A percentile compares a stretch with the other conserved stretches of the same genome.
Conservation (phyloP, 1,284 basidiomycete species). For the Prillingera fragicola region DNA sequence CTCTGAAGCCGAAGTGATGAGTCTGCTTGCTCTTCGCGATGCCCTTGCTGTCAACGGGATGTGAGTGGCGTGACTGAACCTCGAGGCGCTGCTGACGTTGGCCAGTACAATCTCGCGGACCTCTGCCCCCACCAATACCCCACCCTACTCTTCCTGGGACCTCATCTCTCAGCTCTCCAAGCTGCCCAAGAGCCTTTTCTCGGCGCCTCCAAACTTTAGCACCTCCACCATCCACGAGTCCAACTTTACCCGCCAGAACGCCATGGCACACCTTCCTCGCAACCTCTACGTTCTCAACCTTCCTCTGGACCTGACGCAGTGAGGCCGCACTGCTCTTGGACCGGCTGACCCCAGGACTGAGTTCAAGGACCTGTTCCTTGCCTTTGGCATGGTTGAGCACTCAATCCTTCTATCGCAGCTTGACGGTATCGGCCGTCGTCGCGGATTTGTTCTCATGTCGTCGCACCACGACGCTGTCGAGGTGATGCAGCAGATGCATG, state of each 20-base stretch:
- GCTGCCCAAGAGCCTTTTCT: not conserved
- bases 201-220: not conserved
- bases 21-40: slow-evolving; percentile 28
- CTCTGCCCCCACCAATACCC: not conserved
- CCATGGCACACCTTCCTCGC: slow-evolving; percentile 24
- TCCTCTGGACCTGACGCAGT: slow-evolving; percentile 42
- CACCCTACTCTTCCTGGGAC: slow-evolving; percentile 15
- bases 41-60: slow-evolving; percentile 29
- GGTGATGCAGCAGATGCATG: slow-evolving; percentile 36
- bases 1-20: slow-evolving; percentile 27
- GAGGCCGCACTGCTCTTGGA: not conserved
- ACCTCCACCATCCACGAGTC: not conserved
- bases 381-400: slow-evolving; percentile 39
- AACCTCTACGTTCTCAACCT: slow-evolving; percentile 43
- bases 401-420: slow-evolving; percentile 41
- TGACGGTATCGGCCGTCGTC: slow-evolving; percentile 37
- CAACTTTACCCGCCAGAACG: not conserved
- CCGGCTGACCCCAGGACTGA: slow-evolving; percentile 24
- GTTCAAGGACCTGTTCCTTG: slow-evolving; percentile 33
- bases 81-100: slow-evolving; percentile 5
- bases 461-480: slow-evolving; percentile 32
- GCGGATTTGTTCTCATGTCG: slow-evolving; percentile 43
- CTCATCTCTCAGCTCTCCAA: slow-evolving; percentile 5
- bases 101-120: slow-evolving; percentile 13
- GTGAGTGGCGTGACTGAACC: slow-evolving; percentile 18